Evolutionary conservation across 2,329 filamentous ascomycete species (phyloP), one percentile per base, ranked within the genome.

Genomic region (Aspergillus pseudoglaucus): DNA sequence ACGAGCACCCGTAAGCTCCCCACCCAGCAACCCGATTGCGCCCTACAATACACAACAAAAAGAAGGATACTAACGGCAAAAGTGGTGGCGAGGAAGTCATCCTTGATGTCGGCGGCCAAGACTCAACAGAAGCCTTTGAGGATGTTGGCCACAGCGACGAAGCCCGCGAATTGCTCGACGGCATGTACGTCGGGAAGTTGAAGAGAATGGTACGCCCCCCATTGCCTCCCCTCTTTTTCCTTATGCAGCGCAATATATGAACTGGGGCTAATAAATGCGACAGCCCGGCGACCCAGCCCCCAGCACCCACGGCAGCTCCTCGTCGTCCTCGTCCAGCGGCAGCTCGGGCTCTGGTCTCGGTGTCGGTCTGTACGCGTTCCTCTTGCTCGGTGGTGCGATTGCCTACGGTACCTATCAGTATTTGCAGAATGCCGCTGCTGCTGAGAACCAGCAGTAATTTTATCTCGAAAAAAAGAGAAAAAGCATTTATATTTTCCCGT

Each of bases 91-190:
- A 98, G 76, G 93, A 98, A 77, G 93, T 98, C 61, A 78, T 98
- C 55, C 85, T 98, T 60, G 93, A 98, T 61, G 90, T 97, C 56
- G 93, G 80, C 65, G 93, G 93, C 60, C 90, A 95, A 76, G 93
- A 98, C 73, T 87, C 88, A 64, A 95, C 91, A 62, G 93, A 97
- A 76, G 91, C 93, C 53, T 98, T 98, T 69, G 93, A 98, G 78
- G 93, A 98, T 74, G 93, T 98, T 65, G 93, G 93, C 67, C 93
- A 98, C 85, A 94, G 88, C 64, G 93, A 98, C 73, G 93, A 98
- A 79, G 93, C 93, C 59, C 86, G 93, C 59, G 91, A 97, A 77
- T 91, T 95, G 59, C 83, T 98, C 49, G 83, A 86, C 27, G 81
- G 82, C 64, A 76, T 95, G 56, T 73, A 83, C 45, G 79, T 93